Evolutionary conservation across 768 basidiomycete genomes (phyloP).

Genomic region (Boletus edulis): DNA sequence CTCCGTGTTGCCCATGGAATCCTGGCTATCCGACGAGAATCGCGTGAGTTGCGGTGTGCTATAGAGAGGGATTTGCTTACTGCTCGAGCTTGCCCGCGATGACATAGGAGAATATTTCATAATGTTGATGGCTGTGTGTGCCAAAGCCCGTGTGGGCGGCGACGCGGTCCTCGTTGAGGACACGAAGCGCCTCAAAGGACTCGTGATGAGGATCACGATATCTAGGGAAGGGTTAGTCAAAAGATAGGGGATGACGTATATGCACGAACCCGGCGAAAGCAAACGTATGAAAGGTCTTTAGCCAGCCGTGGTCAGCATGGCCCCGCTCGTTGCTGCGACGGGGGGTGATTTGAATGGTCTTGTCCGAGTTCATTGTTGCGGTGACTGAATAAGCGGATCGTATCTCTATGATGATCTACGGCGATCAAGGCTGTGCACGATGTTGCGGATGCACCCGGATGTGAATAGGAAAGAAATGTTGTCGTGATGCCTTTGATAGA

Average conservation of each 20-base stretch:
- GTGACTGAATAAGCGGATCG: slow-evolving; percentile 1
- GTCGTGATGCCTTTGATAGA: neutral
- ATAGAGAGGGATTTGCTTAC: slow-evolving; percentile 39
- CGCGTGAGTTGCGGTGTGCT: neutral
- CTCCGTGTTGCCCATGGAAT: slow-evolving; percentile 91
- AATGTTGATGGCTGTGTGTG: slow-evolving; percentile 77
- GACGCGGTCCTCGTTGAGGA: slow-evolving; percentile 94
- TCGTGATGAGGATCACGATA: slow-evolving; percentile 62
- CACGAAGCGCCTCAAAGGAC: slow-evolving; percentile 72
- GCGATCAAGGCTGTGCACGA: neutral
- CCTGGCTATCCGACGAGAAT: slow-evolving; percentile 50
- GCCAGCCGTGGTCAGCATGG: slow-evolving; percentile 78
- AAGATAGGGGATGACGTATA: slow-evolving; percentile 8
- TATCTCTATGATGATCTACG: neutral
- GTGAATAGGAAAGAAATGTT: slow-evolving; percentile 2
- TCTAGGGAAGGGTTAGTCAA: slow-evolving; percentile 26
- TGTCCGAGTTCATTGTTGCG: slow-evolving; percentile 14
- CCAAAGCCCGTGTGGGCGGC: slow-evolving; percentile 77
- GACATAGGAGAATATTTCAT: slow-evolving; percentile 91
- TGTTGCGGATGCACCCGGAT: slow-evolving; percentile 2
- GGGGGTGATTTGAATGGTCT: slow-evolving; percentile 39
- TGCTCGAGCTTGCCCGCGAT: slow-evolving; percentile 79
- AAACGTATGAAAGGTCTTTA: slow-evolving; percentile 87
- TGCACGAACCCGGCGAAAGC: slow-evolving; percentile 61
- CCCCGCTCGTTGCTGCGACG: slow-evolving; percentile 66